Evolutionary conservation across 108 stramenopile species (phyloP).

Genomic region (Skeletonema grethae): DNA sequence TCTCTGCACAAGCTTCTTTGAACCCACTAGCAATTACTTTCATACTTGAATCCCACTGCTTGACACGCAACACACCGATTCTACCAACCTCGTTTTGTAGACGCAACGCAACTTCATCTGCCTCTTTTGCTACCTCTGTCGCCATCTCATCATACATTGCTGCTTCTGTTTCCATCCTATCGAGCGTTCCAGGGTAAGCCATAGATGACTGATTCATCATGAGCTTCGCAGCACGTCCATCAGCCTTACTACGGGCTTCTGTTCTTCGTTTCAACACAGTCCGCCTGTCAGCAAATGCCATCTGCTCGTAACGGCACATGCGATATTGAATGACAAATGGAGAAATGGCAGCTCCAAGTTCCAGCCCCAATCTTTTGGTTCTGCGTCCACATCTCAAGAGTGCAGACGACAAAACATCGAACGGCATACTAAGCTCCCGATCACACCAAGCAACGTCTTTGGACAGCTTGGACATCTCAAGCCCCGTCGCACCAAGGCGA

Average conservation of each 20-base stretch:
- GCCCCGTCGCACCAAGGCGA: conserved; percentile 60
- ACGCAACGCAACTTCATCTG: conserved; percentile 70
- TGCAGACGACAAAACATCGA: conserved; percentile 64
- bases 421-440: conserved; percentile 42
- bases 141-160: conserved; percentile 66
- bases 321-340: conserved; percentile 80
- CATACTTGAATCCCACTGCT: conserved; percentile 73
- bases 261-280: conserved; percentile 55
- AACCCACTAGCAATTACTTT: conserved; percentile 68
- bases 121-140: conserved; percentile 57
- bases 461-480: conserved; percentile 76
- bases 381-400: conserved; percentile 72
- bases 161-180: conserved; percentile 63
- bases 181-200: conserved; percentile 55
- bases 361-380: conserved; percentile 74
- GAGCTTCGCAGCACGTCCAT: conserved; percentile 64
- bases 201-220: conserved; percentile 65
- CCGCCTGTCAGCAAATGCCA: conserved; percentile 82
- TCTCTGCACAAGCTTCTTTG: conserved; percentile 79
- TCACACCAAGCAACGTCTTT: conserved; percentile 62
- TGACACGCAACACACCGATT: conserved; percentile 60
- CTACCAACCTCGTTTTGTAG: conserved; percentile 80
- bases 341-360: conserved; percentile 68
- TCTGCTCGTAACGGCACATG: conserved; percentile 71
- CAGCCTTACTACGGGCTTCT: conserved; percentile 66